These are phyloP conservation scores for Pisolithus marmoratus DNA, from an alignment of 768 basidiomycete species.

Conservation along the genomic window DNA sequence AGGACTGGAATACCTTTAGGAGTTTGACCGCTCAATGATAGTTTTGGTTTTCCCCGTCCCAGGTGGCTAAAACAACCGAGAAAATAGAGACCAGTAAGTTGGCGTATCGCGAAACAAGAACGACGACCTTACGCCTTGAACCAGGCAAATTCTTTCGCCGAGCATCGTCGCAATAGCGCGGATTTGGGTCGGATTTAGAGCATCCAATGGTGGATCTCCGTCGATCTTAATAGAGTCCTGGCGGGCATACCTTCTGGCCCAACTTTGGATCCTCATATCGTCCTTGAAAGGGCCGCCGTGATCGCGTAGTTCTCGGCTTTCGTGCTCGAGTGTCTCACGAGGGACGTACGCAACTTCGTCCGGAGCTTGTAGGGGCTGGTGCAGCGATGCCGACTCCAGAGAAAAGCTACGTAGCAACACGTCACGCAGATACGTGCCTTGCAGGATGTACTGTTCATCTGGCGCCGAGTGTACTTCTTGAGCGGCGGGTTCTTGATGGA, in stretches of 20 bases:
- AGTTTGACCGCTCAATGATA: slow-evolving; percentile 80
- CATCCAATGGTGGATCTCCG: slow-evolving; percentile 66
- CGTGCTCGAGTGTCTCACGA: slow-evolving; percentile 35
- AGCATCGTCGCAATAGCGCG: slow-evolving; percentile 86
- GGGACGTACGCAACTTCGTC: slow-evolving; percentile 35
- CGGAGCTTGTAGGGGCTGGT: slow-evolving; percentile 32
- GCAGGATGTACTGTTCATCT: slow-evolving; percentile 48
- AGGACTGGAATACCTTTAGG: slow-evolving; percentile 49
- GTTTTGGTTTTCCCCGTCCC: slow-evolving; percentile 94
- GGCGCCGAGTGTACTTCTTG: slow-evolving; percentile 30
- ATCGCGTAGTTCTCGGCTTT: slow-evolving; percentile 17
- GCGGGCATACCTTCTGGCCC: slow-evolving; percentile 65
- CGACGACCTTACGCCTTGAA: slow-evolving; percentile 69
- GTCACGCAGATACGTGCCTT: slow-evolving; percentile 71
- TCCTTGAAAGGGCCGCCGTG: slow-evolving; percentile 53
- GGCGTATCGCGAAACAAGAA: neutral
- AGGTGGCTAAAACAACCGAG: too few species aligned
- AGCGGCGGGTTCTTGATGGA: slow-evolving; percentile 48
- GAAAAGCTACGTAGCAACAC: slow-evolving; percentile 57
- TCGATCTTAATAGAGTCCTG: slow-evolving; percentile 58
- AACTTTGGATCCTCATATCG: slow-evolving; percentile 75
- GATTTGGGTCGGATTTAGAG: slow-evolving; percentile 72
- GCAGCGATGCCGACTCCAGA: slow-evolving; percentile 17
- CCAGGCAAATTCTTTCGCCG: slow-evolving; percentile 66
- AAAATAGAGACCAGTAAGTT: neutral